Conservation (phyloP, 2,329 filamentous ascomycete species). For the Plectosphaerella sp. region DNA sequence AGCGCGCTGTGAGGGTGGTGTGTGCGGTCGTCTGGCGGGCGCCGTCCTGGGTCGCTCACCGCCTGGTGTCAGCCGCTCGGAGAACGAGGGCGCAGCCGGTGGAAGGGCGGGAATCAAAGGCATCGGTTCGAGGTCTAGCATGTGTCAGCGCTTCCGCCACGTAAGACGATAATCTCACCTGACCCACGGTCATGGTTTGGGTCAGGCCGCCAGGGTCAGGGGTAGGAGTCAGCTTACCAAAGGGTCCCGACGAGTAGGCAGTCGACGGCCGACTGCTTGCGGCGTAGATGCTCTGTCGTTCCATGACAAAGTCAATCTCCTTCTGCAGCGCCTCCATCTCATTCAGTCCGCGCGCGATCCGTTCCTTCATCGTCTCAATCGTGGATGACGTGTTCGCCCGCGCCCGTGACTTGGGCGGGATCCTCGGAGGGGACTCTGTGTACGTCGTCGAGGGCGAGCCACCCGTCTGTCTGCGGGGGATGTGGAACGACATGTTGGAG, state of each 20-base stretch:
- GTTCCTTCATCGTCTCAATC: conserved; percentile 47
- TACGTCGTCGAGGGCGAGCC: conserved; percentile 21
- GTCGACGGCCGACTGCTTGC: conserved; percentile 47
- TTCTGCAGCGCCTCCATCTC: conserved; percentile 55
- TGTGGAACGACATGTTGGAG: conserved; percentile 52
- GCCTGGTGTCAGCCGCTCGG: conserved; percentile 45
- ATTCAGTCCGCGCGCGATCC: conserved; percentile 52
- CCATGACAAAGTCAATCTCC: conserved; percentile 55
- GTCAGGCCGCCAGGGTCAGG: not conserved
- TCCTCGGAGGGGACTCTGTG: conserved; percentile 28
- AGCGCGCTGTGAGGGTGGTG: conserved; percentile 19
- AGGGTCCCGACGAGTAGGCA: conserved; percentile 31
- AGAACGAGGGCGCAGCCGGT: conserved; percentile 53
- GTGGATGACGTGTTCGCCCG: conserved; percentile 41
- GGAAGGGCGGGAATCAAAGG: conserved; percentile 54
- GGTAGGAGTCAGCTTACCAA: not conserved
- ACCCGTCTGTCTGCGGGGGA: conserved; percentile 40
- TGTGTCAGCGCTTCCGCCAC: conserved; percentile 6
- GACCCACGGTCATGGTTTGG: conserved; percentile 4
- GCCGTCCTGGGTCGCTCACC: conserved; percentile 28
- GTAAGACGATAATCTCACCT: not conserved
- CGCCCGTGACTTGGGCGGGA: conserved; percentile 40
- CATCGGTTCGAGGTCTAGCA: conserved; percentile 43
- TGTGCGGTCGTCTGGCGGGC: conserved; percentile 26
- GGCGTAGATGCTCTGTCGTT: conserved; percentile 55